phyloP scores from a whole-genome alignment of 495 filamentous ascomycete species.

The Achaetomiella virescens region DNA sequence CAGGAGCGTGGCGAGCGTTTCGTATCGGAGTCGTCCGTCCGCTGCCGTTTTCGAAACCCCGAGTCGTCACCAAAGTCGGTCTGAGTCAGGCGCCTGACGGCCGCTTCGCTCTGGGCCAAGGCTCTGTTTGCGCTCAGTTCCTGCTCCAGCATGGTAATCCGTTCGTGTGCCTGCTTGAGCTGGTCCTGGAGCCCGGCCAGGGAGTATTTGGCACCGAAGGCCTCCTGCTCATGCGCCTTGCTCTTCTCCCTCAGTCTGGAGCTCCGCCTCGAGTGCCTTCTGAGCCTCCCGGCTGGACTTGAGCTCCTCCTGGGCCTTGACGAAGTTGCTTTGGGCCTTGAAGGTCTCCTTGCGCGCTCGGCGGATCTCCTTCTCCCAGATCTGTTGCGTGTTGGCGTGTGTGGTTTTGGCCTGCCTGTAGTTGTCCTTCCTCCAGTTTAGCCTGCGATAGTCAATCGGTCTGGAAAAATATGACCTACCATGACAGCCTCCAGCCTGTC shows the following conservation, averaged over 20 bases:
- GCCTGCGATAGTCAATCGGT: not conserved
- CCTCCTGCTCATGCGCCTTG: constrained; percentile 61
- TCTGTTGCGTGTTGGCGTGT: constrained; percentile 59
- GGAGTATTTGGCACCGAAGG: constrained; percentile 66
- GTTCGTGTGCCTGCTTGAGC: constrained; percentile 56
- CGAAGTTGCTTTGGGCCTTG: constrained; percentile 66
- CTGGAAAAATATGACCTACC: constrained; percentile 37
- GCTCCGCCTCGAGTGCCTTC: constrained; percentile 46
- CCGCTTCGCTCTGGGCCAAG: constrained; percentile 51
- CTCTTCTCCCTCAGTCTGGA: constrained; percentile 45
- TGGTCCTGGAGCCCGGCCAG: constrained; percentile 71
- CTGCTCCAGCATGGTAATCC: constrained; percentile 60
- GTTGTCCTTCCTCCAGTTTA: constrained; percentile 57
- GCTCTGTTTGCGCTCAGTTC: constrained; percentile 62
- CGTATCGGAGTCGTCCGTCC: constrained; percentile 37
- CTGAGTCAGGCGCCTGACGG: constrained; percentile 51
- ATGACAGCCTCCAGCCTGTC: constrained; percentile 72
- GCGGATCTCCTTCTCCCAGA: constrained; percentile 82
- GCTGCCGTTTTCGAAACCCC: constrained; percentile 37
- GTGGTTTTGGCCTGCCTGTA: constrained; percentile 69
- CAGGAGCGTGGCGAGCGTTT: constrained; percentile 56
- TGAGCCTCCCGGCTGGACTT: constrained; percentile 55
- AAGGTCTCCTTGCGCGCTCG: constrained; percentile 79
- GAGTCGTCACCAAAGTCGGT: constrained; percentile 45
- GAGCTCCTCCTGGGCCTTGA: constrained; percentile 78